Evolutionary conservation across 2,329 filamentous ascomycete species (phyloP), one percentile per base, ranked within the genome.

Genomic region (Lecanoromycetidae sp.): DNA sequence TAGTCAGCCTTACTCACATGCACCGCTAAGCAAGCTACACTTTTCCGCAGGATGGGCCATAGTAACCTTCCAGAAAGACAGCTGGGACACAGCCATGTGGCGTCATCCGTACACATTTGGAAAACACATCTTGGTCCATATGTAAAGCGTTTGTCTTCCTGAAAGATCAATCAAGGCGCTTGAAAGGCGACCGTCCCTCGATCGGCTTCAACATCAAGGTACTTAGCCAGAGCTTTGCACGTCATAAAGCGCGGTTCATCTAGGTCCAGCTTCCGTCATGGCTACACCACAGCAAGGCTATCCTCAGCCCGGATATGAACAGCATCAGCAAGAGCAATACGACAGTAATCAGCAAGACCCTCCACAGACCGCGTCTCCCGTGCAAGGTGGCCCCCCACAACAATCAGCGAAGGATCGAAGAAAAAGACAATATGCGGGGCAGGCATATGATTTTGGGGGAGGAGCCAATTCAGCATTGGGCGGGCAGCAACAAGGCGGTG

Each of bases 401-500:
- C 40, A 58, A 56, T 43, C 57, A 29, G 50, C 25, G 50, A 53
- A 19, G 55, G 60, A 26, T 52, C 59, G 32, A 52, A 59, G 35
- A 57, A 61, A 49, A 54, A 54, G 44, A 46, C 56, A 42, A 55
- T 60, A 96, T 70, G 91, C 91, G 46, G 86, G 86, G 48, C 84
- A 93, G 65, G 90, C 90, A 37, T 98, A 94, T 66, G 90, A 94
- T 50, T 91, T 96, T 58, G 87, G 84, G 42, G 76, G 77, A 42
- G 91, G 90, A 19, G 85, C 84, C 60, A 96, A 96, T 74, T 80
- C 83, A 48, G 75, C 70, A 42, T 64, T 74, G 54, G 62, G 70
- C 56, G 63, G 65, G 52, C 65, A 68, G 61, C 60, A 64, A 55
- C 59, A 65, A 44, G 76, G 71, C 29, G 76, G 74, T 48, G 63